Evolutionary conservation across 345 rosid species (phyloP).

Genomic region (Clausena lansium): DNA sequence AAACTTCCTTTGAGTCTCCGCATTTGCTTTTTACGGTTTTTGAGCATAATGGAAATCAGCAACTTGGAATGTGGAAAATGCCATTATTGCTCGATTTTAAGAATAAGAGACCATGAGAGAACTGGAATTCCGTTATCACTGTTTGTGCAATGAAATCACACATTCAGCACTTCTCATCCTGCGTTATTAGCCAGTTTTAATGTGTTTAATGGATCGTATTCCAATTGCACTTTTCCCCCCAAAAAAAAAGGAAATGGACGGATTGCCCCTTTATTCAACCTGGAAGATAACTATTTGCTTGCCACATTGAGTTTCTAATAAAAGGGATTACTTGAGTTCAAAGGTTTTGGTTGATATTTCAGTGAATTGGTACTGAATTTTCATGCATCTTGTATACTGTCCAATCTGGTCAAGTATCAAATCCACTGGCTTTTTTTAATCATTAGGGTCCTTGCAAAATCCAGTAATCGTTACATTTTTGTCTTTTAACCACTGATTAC

Average conservation of each 20-base stretch:
- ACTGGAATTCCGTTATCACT: slow-evolving; percentile 4
- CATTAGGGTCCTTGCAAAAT: no score
- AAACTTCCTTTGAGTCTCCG: slow-evolving; percentile 60
- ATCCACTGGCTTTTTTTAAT: neutral
- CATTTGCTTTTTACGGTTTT: neutral
- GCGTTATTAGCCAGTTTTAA: neutral
- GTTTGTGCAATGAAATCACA: slow-evolving; percentile 1
- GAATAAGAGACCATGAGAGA: slow-evolving; percentile 20
- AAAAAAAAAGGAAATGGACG: no score
- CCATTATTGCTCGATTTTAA: slow-evolving; percentile 19
- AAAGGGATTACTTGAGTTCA: neutral
- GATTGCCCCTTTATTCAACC: neutral
- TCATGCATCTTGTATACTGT: neutral
- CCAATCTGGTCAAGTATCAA: neutral
- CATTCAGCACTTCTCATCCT: neutral
- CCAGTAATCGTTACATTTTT: no score
- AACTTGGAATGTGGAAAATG: slow-evolving; percentile 5
- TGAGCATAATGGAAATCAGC: neutral
- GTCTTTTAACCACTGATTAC: no score
- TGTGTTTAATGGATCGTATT: neutral
- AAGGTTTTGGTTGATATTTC: neutral
- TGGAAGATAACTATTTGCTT: neutral
- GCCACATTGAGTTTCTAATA: neutral
- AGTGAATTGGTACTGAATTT: neutral
- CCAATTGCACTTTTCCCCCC: neutral